A percentile compares a stretch with the other conserved stretches of the same genome.
phyloP scores from a whole-genome alignment of 352 stramenopile genomes.

The Globisporangium lucens region DNA sequence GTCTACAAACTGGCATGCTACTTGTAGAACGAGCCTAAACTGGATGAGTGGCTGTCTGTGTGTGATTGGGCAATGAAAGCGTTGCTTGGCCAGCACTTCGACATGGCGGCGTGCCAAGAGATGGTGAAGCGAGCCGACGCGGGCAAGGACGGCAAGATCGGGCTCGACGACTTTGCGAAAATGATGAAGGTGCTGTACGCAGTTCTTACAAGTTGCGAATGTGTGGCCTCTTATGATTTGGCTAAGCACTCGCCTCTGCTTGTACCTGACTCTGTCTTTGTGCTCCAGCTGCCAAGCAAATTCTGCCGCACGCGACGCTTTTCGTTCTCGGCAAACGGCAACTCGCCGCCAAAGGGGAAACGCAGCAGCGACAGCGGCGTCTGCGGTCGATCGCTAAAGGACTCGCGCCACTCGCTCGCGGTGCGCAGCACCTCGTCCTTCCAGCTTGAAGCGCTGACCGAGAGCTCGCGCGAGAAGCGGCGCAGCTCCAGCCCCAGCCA shows the following conservation, averaged over 20 bases:
- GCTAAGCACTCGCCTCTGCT: no score
- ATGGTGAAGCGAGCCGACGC: constrained; percentile 62
- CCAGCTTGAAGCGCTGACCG: constrained; percentile 14
- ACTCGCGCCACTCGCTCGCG: constrained; percentile 16
- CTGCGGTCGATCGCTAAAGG: constrained; percentile 6
- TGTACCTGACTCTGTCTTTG: neutral
- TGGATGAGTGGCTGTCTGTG: neutral
- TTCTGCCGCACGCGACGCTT: constrained; percentile 12
- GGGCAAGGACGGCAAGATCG: constrained; percentile 68
- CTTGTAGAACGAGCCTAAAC: neutral
- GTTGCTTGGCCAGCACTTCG: constrained; percentile 63
- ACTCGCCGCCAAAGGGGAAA: neutral
- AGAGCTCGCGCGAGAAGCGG: constrained; percentile 13
- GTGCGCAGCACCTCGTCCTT: constrained; percentile 23
- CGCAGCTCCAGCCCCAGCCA: constrained; percentile 25
- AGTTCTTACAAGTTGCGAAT: neutral
- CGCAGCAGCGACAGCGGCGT: constrained; percentile 11
- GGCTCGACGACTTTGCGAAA: constrained; percentile 68
- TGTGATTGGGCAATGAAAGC: constrained; percentile 4
- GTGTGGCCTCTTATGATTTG: no score
- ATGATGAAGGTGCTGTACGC: constrained; percentile 42
- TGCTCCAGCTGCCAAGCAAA: constrained; percentile 16
- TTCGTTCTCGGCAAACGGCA: neutral
- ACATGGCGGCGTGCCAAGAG: constrained; percentile 45
- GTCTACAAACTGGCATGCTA: neutral